A percentile compares a stretch with the other conserved stretches of the same genome.
phyloP scores from a whole-genome alignment of 306 rosid genomes.

The Inga laurina region DNA sequence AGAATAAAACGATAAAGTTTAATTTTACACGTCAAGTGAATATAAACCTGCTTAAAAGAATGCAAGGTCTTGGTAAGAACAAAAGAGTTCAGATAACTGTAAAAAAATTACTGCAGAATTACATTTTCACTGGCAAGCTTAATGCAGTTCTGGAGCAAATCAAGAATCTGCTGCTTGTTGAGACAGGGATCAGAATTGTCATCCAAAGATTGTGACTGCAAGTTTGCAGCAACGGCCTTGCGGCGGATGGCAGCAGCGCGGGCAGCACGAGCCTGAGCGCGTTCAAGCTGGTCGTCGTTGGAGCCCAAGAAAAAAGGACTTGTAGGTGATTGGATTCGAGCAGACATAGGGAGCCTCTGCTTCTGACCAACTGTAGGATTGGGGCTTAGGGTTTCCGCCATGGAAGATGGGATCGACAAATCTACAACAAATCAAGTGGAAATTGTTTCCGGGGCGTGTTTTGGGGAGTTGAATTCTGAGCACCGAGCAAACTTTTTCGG shows the following conservation, averaged over 20 bases:
- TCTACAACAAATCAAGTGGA: neutral
- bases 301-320: constrained; percentile 83
- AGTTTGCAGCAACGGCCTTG: constrained; percentile 40
- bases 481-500: neutral
- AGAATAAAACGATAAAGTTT: neutral
- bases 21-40: neutral
- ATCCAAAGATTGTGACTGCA: constrained; percentile 30
- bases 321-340: constrained; percentile 88
- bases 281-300: constrained; percentile 86
- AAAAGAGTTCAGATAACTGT: neutral
- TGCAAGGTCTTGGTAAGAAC: neutral
- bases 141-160: constrained; percentile 92
- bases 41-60: neutral
- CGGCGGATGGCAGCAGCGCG: constrained; percentile 91
- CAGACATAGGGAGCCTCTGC: constrained; percentile 62
- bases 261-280: constrained; percentile 88
- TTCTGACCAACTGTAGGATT: constrained; percentile 46
- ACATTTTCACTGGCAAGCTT: constrained; percentile 98
- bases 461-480: neutral
- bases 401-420: constrained; percentile 18
- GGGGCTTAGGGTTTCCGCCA: constrained; percentile 81
- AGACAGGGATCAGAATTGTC: constrained; percentile 51
- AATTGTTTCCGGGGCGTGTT: constrained; percentile 29
- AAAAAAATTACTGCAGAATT: neutral
- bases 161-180: constrained; percentile 81